These are phyloP conservation scores for Biscogniauxia mediterranea DNA, from an alignment of 2,329 filamentous ascomycete species.

Conservation along the genomic window DNA sequence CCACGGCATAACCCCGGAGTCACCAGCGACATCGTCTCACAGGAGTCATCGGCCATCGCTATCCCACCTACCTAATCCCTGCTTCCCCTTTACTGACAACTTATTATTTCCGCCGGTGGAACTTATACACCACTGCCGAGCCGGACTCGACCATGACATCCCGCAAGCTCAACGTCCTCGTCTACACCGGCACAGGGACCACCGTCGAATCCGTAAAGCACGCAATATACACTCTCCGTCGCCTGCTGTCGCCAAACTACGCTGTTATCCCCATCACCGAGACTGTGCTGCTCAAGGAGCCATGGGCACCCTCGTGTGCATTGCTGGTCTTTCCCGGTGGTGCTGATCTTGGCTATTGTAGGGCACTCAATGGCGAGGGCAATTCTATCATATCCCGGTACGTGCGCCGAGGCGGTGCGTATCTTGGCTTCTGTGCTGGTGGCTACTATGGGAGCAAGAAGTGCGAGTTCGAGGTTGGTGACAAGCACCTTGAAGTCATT, in stretches of 20 bases:
- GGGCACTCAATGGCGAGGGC: conserved; percentile 80
- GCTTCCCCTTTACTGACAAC: neutral
- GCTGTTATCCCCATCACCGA: conserved; percentile 85
- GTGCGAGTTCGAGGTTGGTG: conserved; percentile 91
- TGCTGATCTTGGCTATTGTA: conserved; percentile 90
- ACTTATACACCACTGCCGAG: neutral
- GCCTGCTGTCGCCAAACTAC: conserved; percentile 85
- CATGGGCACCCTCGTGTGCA: conserved; percentile 84
- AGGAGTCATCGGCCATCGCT: no score
- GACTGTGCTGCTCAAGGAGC: conserved; percentile 79
- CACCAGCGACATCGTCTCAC: neutral
- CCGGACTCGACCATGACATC: conserved; percentile 51
- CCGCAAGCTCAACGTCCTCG: conserved; percentile 82
- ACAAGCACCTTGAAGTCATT: conserved; percentile 77
- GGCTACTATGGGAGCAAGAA: conserved; percentile 81
- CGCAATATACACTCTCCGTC: conserved; percentile 80
- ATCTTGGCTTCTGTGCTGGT: conserved; percentile 90
- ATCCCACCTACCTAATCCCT: neutral
- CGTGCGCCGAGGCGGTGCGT: conserved; percentile 80
- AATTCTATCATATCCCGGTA: conserved; percentile 83
- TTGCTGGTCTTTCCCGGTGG: conserved; percentile 91
- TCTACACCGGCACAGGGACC: conserved; percentile 89
- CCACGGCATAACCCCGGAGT: neutral
- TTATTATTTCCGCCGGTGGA: neutral
- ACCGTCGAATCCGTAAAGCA: conserved; percentile 88